Evolutionary conservation across 31 red algal species (phyloP).

Genomic region (Bonnemaisonia californica): DNA sequence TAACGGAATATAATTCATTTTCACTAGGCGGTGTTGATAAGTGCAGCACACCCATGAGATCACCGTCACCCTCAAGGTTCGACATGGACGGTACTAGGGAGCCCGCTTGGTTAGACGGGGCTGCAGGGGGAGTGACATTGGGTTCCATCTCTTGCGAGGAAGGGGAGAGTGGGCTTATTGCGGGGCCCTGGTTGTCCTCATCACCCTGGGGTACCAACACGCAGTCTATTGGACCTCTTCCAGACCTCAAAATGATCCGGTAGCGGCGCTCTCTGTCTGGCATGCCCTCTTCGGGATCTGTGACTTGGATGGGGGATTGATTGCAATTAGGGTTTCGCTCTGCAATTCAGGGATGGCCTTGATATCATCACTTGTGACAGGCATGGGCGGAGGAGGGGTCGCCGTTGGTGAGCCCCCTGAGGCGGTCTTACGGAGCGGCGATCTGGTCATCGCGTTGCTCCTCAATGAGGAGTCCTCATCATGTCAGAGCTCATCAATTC

Average conservation of each 20-base stretch:
- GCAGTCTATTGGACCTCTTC: constrained; percentile 93
- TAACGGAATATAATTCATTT: constrained; percentile 57
- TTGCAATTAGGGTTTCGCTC: constrained; percentile 94
- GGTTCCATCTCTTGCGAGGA: not conserved
- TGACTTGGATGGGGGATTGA: constrained; percentile 91
- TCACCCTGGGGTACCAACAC: constrained; percentile 82
- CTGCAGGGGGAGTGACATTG: constrained; percentile 11
- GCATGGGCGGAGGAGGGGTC: constrained; percentile 76
- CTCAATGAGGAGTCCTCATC: too few relatives aligned
- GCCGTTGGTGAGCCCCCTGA: constrained; percentile 64
- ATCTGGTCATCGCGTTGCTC: constrained; percentile 68
- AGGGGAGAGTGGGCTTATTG: constrained; percentile 2
- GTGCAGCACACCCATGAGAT: constrained; percentile 42
- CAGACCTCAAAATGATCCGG: constrained; percentile 82
- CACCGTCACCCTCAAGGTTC: constrained; percentile 29
- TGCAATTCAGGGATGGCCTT: constrained; percentile 85
- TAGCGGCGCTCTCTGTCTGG: constrained; percentile 75
- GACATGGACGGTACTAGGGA: not conserved
- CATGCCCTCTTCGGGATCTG: constrained; percentile 82
- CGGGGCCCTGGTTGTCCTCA: constrained; percentile 15
- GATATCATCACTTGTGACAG: constrained; percentile 91
- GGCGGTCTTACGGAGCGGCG: constrained; percentile 33
- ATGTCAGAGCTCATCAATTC: too few relatives aligned
- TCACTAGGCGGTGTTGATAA: constrained; percentile 50
- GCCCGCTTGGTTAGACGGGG: not conserved